Evolutionary conservation across 2,329 filamentous ascomycete genomes (phyloP).

Genomic region (Didymella arachidicola): DNA sequence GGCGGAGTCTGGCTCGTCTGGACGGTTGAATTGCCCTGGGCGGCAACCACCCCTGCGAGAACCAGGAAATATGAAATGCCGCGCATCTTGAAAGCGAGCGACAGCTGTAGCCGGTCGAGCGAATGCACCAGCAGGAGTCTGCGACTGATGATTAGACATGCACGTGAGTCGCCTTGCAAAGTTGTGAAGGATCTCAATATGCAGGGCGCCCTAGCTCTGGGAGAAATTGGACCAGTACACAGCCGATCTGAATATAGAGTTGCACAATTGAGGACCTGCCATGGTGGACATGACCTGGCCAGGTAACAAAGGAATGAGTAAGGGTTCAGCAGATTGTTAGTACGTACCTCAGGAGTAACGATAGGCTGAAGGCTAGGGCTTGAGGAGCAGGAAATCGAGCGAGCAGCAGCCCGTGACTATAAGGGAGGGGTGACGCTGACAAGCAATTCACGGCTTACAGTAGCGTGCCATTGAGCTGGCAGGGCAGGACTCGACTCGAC

Average conservation of each 20-base stretch:
- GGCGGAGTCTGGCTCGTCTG: slow-evolving; percentile 5
- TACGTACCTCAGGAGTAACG: slow-evolving; percentile 43
- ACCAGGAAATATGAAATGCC: slow-evolving; percentile 35
- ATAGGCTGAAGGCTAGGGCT: slow-evolving; percentile 35
- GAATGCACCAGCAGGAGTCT: slow-evolving; percentile 26
- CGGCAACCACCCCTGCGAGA: slow-evolving; percentile 31
- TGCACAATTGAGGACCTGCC: slow-evolving; percentile 1
- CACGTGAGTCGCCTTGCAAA: slow-evolving; percentile 30
- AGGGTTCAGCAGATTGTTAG: slow-evolving; percentile 11
- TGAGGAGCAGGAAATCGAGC: slow-evolving; percentile 23
- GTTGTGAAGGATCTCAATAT: slow-evolving; percentile 9
- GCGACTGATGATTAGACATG: slow-evolving; percentile 12
- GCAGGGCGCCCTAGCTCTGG: slow-evolving; percentile 18
- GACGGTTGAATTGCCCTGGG: slow-evolving; percentile 30
- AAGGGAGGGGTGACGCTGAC: slow-evolving; percentile 31
- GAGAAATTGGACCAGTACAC: slow-evolving; percentile 9
- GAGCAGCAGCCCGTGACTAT: slow-evolving; percentile 40
- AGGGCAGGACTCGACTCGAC: slow-evolving; percentile 40
- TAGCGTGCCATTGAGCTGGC: slow-evolving; percentile 33
- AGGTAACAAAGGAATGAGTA: slow-evolving; percentile 9
- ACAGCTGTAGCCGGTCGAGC: slow-evolving; percentile 36
- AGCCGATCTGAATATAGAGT: neutral
- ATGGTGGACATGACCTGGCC: slow-evolving; percentile 5
- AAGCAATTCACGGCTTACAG: slow-evolving; percentile 33
- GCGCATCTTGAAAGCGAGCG: slow-evolving; percentile 45